A percentile compares a stretch with the other conserved stretches of the same genome.
Evolutionary conservation across 106 monocot genomes (phyloP).

Genomic region (Dactylorhiza incarnata): DNA sequence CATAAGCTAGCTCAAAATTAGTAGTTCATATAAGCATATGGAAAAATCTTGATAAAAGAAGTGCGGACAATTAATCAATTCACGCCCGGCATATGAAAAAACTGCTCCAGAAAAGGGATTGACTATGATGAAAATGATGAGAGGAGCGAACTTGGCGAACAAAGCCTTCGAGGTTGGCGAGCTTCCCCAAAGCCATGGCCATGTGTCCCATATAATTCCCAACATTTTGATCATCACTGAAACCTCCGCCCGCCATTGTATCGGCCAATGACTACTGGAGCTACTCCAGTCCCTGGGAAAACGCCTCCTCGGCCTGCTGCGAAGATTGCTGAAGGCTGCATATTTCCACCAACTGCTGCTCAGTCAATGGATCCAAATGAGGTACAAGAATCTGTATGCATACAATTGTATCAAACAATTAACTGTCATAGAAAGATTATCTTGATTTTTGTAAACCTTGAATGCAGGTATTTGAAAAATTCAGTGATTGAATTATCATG

Average conservation of each 20-base stretch:
- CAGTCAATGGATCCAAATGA: constrained; percentile 85
- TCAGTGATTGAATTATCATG: too few relatives aligned
- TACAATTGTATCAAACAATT: background rate
- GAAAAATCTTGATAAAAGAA: too few relatives aligned
- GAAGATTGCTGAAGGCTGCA: constrained; percentile 84
- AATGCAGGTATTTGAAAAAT: too few relatives aligned
- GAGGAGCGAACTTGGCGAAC: constrained; percentile 58
- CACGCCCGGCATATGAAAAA: too few relatives aligned
- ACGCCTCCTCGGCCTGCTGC: constrained; percentile 89
- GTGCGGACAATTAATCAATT: too few relatives aligned
- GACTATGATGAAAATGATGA: background rate
- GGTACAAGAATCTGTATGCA: constrained; percentile 51
- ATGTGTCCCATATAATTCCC: constrained; percentile 87
- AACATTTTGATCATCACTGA: constrained; percentile 35
- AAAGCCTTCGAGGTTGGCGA: constrained; percentile 72
- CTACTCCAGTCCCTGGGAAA: constrained; percentile 85
- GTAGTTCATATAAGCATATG: too few relatives aligned
- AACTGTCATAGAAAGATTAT: too few relatives aligned
- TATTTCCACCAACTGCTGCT: constrained; percentile 70
- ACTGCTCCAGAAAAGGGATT: background rate
- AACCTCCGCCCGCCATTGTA: constrained; percentile 45
- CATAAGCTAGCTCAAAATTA: too few relatives aligned
- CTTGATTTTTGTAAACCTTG: too few relatives aligned
- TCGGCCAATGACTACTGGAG: constrained; percentile 74
- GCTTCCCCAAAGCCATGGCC: constrained; percentile 68